A percentile compares a stretch with the other conserved stretches of the same genome.
phyloP scores from a whole-genome alignment of 257 asterid genomes.

The Fraxinus americana region DNA sequence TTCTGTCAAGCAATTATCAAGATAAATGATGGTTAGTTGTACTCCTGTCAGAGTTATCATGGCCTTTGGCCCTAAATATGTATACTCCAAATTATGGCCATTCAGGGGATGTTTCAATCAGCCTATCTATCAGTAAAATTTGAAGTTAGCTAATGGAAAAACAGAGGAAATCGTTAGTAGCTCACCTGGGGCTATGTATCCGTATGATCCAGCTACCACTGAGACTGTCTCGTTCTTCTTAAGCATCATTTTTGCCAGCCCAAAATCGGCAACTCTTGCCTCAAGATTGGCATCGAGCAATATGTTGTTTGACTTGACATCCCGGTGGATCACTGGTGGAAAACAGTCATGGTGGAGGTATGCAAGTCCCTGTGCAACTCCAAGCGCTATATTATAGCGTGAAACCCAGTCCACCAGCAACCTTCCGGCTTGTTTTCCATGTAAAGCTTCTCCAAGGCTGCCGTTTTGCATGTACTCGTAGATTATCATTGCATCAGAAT shows the following conservation, averaged over 20 bases:
- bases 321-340: slow-evolving; percentile 67
- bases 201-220: slow-evolving; percentile 79
- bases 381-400: slow-evolving; percentile 60
- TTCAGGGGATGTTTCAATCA: not conserved
- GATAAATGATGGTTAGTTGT: not conserved
- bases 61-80: too few relatives aligned
- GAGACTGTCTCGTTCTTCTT: slow-evolving; percentile 67
- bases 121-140: not conserved
- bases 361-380: slow-evolving; percentile 70
- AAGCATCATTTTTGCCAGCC: slow-evolving; percentile 60
- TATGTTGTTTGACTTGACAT: slow-evolving; percentile 64
- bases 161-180: not conserved
- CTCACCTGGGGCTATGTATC: slow-evolving; percentile 82
- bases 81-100: too few relatives aligned
- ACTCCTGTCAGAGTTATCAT: too few relatives aligned
- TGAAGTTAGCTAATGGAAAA: not conserved
- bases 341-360: slow-evolving; percentile 68
- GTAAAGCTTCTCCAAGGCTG: slow-evolving; percentile 65
- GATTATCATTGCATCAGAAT: slow-evolving; percentile 56
- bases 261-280: slow-evolving; percentile 69
- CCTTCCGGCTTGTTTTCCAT: slow-evolving; percentile 53
- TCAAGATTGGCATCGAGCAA: slow-evolving; percentile 65
- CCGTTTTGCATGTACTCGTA: slow-evolving; percentile 70
- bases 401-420: slow-evolving; percentile 74
- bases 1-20: slow-evolving; percentile 42